These are phyloP conservation scores for Neurospora sp. DNA, from an alignment of 2,329 filamentous ascomycete genomes.

Conservation along the genomic window DNA sequence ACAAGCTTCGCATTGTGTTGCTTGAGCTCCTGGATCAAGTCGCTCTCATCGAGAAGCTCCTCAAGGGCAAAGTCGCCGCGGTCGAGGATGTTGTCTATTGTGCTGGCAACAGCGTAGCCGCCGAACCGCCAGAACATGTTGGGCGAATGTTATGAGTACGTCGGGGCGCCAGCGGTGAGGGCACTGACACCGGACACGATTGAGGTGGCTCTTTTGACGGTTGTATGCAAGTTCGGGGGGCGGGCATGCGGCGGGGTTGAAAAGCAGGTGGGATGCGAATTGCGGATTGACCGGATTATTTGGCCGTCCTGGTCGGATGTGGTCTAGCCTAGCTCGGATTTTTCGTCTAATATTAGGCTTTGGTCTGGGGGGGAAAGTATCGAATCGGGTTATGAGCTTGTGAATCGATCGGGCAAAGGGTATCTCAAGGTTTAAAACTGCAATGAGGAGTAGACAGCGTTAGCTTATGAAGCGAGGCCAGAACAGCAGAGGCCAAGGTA, in stretches of 20 bases:
- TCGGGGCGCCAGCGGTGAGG: conserved; percentile 18
- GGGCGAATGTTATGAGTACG: conserved; percentile 25
- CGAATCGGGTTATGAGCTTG: neutral
- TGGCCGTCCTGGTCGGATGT: neutral
- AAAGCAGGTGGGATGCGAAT: neutral
- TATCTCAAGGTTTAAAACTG: neutral
- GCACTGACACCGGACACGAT: neutral
- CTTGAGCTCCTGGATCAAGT: conserved; percentile 95
- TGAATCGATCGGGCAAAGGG: neutral
- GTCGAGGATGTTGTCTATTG: conserved; percentile 93
- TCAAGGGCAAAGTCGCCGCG: conserved; percentile 93
- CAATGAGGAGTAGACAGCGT: neutral
- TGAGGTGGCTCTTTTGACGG: neutral
- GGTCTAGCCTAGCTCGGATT: neutral
- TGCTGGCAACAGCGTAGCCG: conserved; percentile 94
- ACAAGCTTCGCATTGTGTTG: conserved; percentile 97
- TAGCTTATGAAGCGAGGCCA: neutral
- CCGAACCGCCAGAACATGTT: conserved; percentile 99
- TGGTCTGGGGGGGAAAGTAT: neutral
- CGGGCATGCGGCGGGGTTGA: neutral
- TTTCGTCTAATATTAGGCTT: neutral
- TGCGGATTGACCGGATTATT: neutral
- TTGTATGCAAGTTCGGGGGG: neutral
- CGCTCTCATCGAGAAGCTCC: conserved; percentile 90
- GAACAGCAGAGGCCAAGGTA: neutral